These are phyloP conservation scores for Straminergon stramineum DNA, from an alignment of 225 moss, liverwort and hornwort species.

Conservation along the genomic window DNA sequence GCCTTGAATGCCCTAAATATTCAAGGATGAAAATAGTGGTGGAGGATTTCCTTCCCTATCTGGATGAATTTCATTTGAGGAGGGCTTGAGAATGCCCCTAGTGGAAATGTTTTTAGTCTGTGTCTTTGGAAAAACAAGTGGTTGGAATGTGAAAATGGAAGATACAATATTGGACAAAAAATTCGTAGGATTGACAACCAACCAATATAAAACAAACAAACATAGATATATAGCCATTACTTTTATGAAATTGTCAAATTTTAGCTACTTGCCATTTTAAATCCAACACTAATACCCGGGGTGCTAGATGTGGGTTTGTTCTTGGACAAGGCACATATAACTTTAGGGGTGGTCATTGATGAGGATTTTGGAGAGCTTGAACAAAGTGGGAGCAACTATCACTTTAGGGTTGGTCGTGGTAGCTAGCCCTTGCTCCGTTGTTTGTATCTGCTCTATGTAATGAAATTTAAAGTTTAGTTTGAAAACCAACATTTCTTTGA, in stretches of 20 bases:
- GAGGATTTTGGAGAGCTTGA: rapidly evolving
- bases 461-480: background rate
- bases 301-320: rapidly evolving
- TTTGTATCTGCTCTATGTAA: rapidly evolving
- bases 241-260: rapidly evolving
- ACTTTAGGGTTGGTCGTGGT: rapidly evolving
- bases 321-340: background rate
- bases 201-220: rapidly evolving
- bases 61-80: background rate
- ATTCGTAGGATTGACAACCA: background rate
- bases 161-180: rapidly evolving
- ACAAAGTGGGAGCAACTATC: rapidly evolving
- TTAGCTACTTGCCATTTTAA: background rate
- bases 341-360: background rate
- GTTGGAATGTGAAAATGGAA: background rate
- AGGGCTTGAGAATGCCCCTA: rapidly evolving
- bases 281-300: rapidly evolving
- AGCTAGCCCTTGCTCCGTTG: rapidly evolving
- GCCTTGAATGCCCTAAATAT: background rate
- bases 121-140: rapidly evolving
- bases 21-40: background rate
- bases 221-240: rapidly evolving
- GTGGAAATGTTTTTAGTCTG: rapidly evolving
- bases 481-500: background rate
- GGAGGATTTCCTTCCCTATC: rapidly evolving